Evolutionary conservation across 805 yeast species (phyloP).

Genomic region (Maudiozyma bulderi): DNA sequence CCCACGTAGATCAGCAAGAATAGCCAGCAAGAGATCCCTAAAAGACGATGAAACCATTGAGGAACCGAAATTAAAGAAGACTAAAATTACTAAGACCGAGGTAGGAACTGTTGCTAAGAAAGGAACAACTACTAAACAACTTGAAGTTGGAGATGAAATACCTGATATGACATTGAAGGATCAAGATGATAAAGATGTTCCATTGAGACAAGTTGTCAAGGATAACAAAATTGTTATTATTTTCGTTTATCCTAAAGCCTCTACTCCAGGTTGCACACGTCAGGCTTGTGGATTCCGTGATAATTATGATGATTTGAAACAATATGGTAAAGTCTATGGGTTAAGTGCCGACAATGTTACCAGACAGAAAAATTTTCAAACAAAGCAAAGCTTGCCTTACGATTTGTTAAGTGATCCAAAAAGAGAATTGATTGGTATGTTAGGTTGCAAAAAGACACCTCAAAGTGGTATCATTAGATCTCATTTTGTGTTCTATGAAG

Average conservation of each 20-base stretch:
- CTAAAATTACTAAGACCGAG: background rate
- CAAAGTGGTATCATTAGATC: constrained; percentile 67
- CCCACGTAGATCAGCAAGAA: constrained; percentile 27
- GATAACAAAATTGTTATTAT: constrained; percentile 41
- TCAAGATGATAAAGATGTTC: constrained; percentile 59
- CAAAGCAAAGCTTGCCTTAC: constrained; percentile 64
- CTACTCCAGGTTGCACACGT: constrained; percentile 93
- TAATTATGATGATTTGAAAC: constrained; percentile 35
- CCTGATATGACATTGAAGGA: constrained; percentile 56
- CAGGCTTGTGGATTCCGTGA: constrained; percentile 87
- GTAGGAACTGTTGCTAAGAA: background rate
- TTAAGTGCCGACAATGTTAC: constrained; percentile 73
- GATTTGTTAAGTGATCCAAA: constrained; percentile 70
- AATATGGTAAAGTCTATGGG: constrained; percentile 55
- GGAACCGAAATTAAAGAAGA: constrained; percentile 2
- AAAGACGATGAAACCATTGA: constrained; percentile 1
- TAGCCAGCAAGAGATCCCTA: constrained; percentile 9
- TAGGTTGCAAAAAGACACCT: constrained; percentile 81
- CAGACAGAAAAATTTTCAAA: constrained; percentile 67
- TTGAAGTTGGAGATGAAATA: constrained; percentile 51
- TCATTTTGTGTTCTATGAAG: constrained; percentile 85
- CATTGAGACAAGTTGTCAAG: constrained; percentile 34
- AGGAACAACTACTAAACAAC: constrained; percentile 4
- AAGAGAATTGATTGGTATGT: constrained; percentile 51
- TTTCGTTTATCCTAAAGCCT: constrained; percentile 83